phyloP scores from a whole-genome alignment of 768 basidiomycete genomes.

The Boletellus sp. region DNA sequence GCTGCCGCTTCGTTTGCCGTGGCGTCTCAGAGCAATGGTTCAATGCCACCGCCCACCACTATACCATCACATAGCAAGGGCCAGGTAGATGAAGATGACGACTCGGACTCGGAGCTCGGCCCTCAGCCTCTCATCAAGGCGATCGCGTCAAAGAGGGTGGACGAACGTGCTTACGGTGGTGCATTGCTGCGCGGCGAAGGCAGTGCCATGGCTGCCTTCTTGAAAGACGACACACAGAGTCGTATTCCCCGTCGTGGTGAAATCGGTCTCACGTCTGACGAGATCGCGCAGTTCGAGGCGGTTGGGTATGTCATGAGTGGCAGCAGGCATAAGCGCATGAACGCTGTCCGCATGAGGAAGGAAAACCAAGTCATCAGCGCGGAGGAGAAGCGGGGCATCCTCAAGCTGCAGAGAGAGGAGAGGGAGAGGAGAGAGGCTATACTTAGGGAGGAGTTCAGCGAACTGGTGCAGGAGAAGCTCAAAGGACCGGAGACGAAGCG shows the following conservation, averaged over 20 bases:
- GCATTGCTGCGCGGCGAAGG: conserved; percentile 93
- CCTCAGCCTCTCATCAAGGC: conserved; percentile 61
- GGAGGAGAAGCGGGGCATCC: conserved; percentile 94
- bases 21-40: conserved; percentile 16
- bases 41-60: conserved; percentile 23
- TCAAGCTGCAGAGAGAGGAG: conserved; percentile 94
- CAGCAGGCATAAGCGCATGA: conserved; percentile 92
- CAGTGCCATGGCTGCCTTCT: conserved; percentile 95
- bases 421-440: conserved; percentile 86
- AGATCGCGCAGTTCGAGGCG: conserved; percentile 83
- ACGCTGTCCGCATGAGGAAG: conserved; percentile 97
- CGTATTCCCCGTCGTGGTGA: conserved; percentile 99
- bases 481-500: conserved; percentile 43
- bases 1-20: conserved; percentile 27
- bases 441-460: conserved; percentile 84
- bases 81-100: conserved; percentile 34
- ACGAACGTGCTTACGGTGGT: conserved; percentile 86
- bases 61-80: conserved; percentile 15
- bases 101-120: conserved; percentile 69
- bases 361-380: conserved; percentile 99
- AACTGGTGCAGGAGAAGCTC: conserved; percentile 73
- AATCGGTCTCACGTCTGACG: conserved; percentile 85
- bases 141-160: conserved; percentile 49
- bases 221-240: conserved; percentile 73
- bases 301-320: conserved; percentile 99